Evolutionary conservation across 306 rosid species (phyloP), one percentile per base, ranked within the genome.

Genomic region (Quercus engelmannii): DNA sequence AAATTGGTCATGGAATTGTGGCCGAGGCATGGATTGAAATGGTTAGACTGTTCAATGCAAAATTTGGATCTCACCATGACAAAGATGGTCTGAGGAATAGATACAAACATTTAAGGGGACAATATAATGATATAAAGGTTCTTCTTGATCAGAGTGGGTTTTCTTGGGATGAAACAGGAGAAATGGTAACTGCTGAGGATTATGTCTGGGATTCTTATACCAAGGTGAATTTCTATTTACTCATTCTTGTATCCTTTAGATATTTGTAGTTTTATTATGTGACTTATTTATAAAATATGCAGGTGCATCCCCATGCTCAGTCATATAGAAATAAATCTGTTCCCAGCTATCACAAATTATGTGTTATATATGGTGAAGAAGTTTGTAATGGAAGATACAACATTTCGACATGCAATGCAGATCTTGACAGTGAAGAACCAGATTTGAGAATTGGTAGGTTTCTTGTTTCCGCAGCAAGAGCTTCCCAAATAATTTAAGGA

Each of bases 381-480:
- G 61, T 55, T 74, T 65, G 63, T 52, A 76, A 81, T 33, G 77
- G 61, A 62, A 71, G 80, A 76, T 70, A 12, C 61, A 33, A 33
- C 55, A 65, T 74, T 73, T 79, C 74, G 19, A 71, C 75, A 61
- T 41, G 62, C 83, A 80, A 69, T 38, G 76, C 25, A 41, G 82
- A 78, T 81, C 77, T 63, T 68, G 69, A 73, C 51, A 71, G 69
- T 74, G 81, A 81, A 65, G 85, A 31, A 11, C 80, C 75, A 28
- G 76, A 75, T 75, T 78, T 26, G 70, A 81, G 72, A 73, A 63
- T 80, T 55, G 84, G 89, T 83, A 72, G 38, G 70, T 64, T 77
- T 73, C 72, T 73, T 82, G 12, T 65, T 79, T 73, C 43, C 12
- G 28, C 8, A 65, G 49, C 13, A 10, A 43, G 51, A 43, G 11